Conservation (phyloP, 164 flowering plant genomes). For the Dillenia suffruticosa region DNA sequence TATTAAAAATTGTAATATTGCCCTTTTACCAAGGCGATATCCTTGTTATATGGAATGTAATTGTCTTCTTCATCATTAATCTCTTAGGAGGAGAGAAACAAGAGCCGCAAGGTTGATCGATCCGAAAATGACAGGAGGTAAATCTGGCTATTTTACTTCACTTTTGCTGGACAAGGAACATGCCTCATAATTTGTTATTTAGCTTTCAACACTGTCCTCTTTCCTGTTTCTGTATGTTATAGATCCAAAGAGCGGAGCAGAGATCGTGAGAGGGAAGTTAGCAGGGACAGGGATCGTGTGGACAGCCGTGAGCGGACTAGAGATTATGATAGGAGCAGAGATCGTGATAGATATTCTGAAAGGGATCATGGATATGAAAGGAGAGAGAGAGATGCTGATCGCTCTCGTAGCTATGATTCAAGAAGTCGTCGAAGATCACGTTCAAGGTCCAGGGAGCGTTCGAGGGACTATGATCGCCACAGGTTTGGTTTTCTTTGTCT, state of each 20-base stretch:
- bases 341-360: conserved; percentile 64
- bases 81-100: conserved; percentile 83
- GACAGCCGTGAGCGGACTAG: conserved; percentile 56
- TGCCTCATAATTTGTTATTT: not conserved
- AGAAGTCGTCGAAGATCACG: conserved; percentile 80
- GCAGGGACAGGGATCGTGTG: conserved; percentile 30
- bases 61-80: conserved; percentile 11
- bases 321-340: conserved; percentile 59
- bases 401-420: conserved; percentile 58
- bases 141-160: not conserved
- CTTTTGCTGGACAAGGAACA: not conserved
- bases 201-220: not conserved
- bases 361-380: conserved; percentile 60
- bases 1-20: too few relatives aligned
- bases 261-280: conserved; percentile 35
- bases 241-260: conserved; percentile 78
- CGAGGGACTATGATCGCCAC: conserved; percentile 82
- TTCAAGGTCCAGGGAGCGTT: conserved; percentile 68
- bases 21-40: too few relatives aligned
- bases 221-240: not conserved
- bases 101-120: conserved; percentile 54
- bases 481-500: conserved; percentile 33
- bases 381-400: conserved; percentile 60
- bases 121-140: conserved; percentile 74
- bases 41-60: too few relatives aligned